Evolutionary conservation across 2,329 filamentous ascomycete species (phyloP), one percentile per base, ranked within the genome.

Genomic region (Penicillium sp.): DNA sequence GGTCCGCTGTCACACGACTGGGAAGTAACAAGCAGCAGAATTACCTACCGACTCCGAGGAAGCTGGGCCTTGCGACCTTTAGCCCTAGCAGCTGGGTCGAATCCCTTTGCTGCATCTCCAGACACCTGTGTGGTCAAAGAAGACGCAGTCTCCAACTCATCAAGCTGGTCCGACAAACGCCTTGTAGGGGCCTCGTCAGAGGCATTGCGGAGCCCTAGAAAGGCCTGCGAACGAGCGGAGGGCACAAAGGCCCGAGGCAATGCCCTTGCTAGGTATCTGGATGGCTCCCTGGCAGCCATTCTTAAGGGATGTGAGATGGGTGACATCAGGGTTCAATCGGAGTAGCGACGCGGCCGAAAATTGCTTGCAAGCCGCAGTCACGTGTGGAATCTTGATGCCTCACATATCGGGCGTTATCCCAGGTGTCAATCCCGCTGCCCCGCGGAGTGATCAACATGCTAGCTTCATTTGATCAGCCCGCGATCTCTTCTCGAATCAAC

Each of bases 41-140:
- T 42, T n/a, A 48, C 48, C 18, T 52, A 79, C 77, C 77, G 77
- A 73, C 75, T 76, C 9, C 71, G 64, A 7, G 78, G 78, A 13
- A 72, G 54, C 45, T 68, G 61, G 6, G 41, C 56, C 43, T 60
- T 68, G 25, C 76, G 68, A 47, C 61, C 59, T 41, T 64, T 70
- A 31, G 73, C 71, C 41, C 66, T 67, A 29, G 63, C 68, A 42
- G 75, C 50, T 1, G 76, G 76, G 47, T 80, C 70, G 44, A 72
- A 81, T 41, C 61, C 59, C 51, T 74, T 67, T 34, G 69, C 60
- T 7, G 65, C 51, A n/a, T 69, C 63, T 33, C 65, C 62, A 19
- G 67, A 41, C 15, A 65, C 60, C 39, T 65, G 51, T 19, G 59
- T 52, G 16, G 63, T 58, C 36, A 76, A 60, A 28, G 74, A 77